Base-by-base conservation (phyloP, 2,329 filamentous ascomycete species). In the Sporothrix sp. region DNA sequence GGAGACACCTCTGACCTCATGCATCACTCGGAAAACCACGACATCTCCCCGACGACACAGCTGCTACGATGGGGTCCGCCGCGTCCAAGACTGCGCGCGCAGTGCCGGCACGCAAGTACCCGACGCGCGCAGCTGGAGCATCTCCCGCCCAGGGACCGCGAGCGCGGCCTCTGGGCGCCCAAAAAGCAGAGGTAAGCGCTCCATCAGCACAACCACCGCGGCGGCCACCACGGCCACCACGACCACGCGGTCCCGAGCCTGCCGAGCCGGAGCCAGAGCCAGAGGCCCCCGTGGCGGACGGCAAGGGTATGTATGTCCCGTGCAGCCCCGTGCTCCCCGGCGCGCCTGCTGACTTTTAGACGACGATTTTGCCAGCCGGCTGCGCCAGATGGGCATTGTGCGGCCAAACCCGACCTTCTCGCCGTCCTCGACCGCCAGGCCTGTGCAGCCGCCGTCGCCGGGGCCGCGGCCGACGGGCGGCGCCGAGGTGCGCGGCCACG, bases 331-430 rank as follows among this genome's bases (percentile, higher is more conserved):
- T 13, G 28, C 48, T 74, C 70, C 66, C 9, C 66, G 71, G 8
- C 16, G 7, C 11, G 25, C 20, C 2, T 43, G 1, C 53, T 28
- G 13, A 62, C 32, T 55, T 52, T 46, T 62, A n/a, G 58, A 63
- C 48, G 59, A 64, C 16, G 70, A 65, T 54, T 79, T 76, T 61
- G 71, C 75, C 8, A 64, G 65, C 44, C 74, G 76, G 14, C 68
- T 80, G 5, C 68, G 68, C 23, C 64, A 74, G 54, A 77, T 80
- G 70, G 76, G 76, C 59, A 65, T 78, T 27, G 75, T 69, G 8
- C 68, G 74, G 42, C 75, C 76, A 4, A 75, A 73, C 55, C 75
- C 76, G 27, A 76, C 72, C 4, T 72, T 68, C 42, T 78, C 75
- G 6, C 66, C 71, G 21, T 76, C 74, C 2, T 78, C 75, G 7